phyloP scores from a whole-genome alignment of 805 yeast species.

The Naumovozyma dairenensis region DNA sequence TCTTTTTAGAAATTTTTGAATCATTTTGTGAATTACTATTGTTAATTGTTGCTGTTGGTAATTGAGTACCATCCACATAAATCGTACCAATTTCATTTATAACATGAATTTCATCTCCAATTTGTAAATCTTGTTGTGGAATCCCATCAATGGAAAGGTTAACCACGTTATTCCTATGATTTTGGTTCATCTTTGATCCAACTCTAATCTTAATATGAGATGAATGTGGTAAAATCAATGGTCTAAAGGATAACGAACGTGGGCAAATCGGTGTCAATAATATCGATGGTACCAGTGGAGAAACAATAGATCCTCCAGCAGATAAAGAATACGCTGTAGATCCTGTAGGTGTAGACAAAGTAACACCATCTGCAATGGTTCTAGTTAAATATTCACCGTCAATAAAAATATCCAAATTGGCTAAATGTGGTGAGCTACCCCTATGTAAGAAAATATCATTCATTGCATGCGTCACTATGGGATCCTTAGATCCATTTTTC shows the following conservation, averaged over 20 bases:
- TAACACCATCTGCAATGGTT: constrained; percentile 87
- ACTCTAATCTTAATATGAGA: constrained; percentile 62
- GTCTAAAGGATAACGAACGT: constrained; percentile 80
- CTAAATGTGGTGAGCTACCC: constrained; percentile 78
- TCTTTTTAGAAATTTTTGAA: constrained; percentile 5
- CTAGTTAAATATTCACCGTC: constrained; percentile 80
- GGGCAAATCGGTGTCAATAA: constrained; percentile 88
- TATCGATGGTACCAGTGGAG: constrained; percentile 77
- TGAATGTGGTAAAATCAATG: constrained; percentile 68
- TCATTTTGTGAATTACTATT: constrained; percentile 8
- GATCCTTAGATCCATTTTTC: constrained; percentile 20
- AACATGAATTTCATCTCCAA: constrained; percentile 75
- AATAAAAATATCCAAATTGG: constrained; percentile 73
- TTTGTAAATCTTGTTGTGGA: constrained; percentile 53
- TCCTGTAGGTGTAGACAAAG: constrained; percentile 85
- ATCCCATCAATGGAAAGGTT: constrained; percentile 79
- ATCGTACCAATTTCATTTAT: constrained; percentile 57
- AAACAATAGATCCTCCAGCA: constrained; percentile 88
- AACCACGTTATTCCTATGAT: constrained; percentile 29
- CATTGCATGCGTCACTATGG: constrained; percentile 54
- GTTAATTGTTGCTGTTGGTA: constrained; percentile 30
- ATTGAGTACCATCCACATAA: constrained; percentile 39
- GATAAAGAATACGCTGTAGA: constrained; percentile 86
- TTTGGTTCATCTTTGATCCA: constrained; percentile 36
- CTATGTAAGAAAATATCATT: constrained; percentile 84